phyloP scores from a whole-genome alignment of 1,284 basidiomycete species.

The Macrocystidia cucumis region DNA sequence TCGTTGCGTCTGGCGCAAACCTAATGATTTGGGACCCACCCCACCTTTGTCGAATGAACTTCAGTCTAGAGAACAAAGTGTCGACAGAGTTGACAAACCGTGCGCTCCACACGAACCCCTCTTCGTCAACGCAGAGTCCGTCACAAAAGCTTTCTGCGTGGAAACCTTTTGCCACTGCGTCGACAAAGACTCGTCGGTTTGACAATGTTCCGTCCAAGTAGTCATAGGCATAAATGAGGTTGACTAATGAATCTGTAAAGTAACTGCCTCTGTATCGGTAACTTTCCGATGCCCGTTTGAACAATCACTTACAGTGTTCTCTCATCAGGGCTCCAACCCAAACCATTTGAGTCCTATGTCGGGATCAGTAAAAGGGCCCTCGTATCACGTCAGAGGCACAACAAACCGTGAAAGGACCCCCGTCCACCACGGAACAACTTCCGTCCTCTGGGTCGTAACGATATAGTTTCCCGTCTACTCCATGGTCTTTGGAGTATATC shows the following conservation, averaged over 20 bases:
- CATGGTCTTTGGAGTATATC: conserved; percentile 38
- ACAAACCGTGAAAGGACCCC: conserved; percentile 58
- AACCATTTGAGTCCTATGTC: conserved; percentile 51
- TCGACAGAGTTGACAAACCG: conserved; percentile 26
- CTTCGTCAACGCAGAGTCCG: conserved; percentile 56
- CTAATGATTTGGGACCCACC: conserved; percentile 53
- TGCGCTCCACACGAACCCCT: conserved; percentile 64
- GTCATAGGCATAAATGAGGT: conserved; percentile 62
- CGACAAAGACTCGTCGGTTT: conserved; percentile 48
- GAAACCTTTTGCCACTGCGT: conserved; percentile 46
- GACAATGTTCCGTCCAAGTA: conserved; percentile 46
- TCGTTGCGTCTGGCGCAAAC: conserved; percentile 39
- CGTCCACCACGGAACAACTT: conserved; percentile 44
- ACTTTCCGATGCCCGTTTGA: neutral
- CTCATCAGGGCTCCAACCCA: conserved; percentile 57
- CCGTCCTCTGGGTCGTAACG: conserved; percentile 44
- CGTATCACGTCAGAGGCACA: conserved; percentile 1
- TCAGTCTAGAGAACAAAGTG: conserved; percentile 7
- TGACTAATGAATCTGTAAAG: conserved; percentile 57
- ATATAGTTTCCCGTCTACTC: conserved; percentile 50
- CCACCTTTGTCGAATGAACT: conserved; percentile 34
- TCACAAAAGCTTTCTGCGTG: conserved; percentile 46
- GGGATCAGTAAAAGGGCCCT: conserved; percentile 5
- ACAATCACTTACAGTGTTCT: conserved; percentile 41
- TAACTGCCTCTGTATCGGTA: conserved; percentile 34